Evolutionary conservation across 257 asterid species (phyloP), one percentile per base, ranked within the genome.

Genomic region (Forsythia viridissima): DNA sequence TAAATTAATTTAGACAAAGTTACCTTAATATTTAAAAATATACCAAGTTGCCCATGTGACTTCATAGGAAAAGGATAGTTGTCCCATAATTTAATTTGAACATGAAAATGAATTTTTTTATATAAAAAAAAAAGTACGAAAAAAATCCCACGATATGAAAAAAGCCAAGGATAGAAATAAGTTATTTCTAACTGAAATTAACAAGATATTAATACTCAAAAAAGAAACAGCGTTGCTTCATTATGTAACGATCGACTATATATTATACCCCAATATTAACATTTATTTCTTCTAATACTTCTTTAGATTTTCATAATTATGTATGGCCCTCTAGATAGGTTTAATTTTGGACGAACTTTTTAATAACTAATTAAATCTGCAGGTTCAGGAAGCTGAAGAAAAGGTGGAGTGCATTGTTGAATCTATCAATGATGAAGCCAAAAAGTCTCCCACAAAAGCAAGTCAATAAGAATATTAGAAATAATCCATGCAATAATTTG

Each of bases 311-410:
- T 52, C 63, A 52, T 13, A 52, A 16, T 52, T 52, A 52, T 18
- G 1, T 55, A 52, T 20, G 10, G 65, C 34, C 18, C 24, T 30
- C 24, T 55, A 55, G 30, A 10, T n/a, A n/a, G 9, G 24, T 52
- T 1, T 52, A 52, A 52, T 52, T 30, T 44, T 44, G 51, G 10
- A 52, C 1, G 20, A 52, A 13, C 61, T 6, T 1, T 52, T 6
- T 73, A 16, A 8, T 71, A 0, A 61, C 65, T 13, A 30, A 59
- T n/a, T 52, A 20, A 75, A 70, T 15, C 61, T 82, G 86, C 88
- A 89, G 92, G 89, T 84, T 78, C 90, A 88, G 57, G 92, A 85
- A 75, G 85, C 78, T 18, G 90, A 81, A 73, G 90, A 88, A 12
- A 73, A 86, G 5, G 73, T 88, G 79, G 88, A 83, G 51, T 16